Percentiles rank a stretch among this genome's conserved stretches.
Conservation (phyloP, 352 stramenopile species). For the Hyaloperonospora brassicae region DNA sequence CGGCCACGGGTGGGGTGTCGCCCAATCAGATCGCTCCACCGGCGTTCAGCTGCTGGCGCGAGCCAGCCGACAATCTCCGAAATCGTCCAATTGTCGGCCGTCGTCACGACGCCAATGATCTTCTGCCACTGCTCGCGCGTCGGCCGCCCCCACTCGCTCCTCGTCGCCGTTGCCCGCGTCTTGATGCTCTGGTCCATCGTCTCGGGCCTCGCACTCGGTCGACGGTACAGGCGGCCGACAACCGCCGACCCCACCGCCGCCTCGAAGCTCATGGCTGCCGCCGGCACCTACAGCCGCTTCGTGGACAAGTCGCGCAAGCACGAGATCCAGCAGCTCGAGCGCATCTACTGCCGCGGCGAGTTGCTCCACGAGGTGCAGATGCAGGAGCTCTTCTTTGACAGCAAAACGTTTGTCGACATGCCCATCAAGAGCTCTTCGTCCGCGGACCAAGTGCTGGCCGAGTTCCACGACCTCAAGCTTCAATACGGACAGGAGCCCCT, state of each 20-base stretch:
- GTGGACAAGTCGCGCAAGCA: conserved; percentile 7
- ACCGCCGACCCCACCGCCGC: background rate
- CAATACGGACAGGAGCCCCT: background rate
- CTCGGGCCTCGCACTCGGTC: conserved; percentile 6
- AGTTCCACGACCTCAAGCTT: conserved; percentile 18
- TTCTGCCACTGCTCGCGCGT: conserved; percentile 5
- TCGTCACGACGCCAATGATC: conserved; percentile 7
- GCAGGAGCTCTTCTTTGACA: conserved; percentile 63
- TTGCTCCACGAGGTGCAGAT: conserved; percentile 61
- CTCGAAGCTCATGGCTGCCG: conserved; percentile 4
- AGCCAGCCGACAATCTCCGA: background rate
- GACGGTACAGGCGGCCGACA: conserved; percentile 11
- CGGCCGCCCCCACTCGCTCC: too few relatives aligned
- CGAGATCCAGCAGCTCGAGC: conserved; percentile 25
- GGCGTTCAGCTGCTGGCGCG: too few relatives aligned
- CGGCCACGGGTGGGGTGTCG: too few relatives aligned
- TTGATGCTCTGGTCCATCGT: conserved; percentile 10
- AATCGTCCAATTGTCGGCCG: conserved; percentile 13
- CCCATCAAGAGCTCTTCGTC: conserved; percentile 44
- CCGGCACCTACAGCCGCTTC: conserved; percentile 1
- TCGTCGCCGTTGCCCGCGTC: background rate
- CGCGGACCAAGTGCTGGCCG: conserved; percentile 31
- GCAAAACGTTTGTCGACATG: conserved; percentile 89
- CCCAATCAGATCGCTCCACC: too few relatives aligned
- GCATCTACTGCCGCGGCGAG: conserved; percentile 44